Evolutionary conservation across 352 stramenopile genomes (phyloP), one percentile per base, ranked within the genome.

Genomic region (Elongisporangium undulatum): DNA sequence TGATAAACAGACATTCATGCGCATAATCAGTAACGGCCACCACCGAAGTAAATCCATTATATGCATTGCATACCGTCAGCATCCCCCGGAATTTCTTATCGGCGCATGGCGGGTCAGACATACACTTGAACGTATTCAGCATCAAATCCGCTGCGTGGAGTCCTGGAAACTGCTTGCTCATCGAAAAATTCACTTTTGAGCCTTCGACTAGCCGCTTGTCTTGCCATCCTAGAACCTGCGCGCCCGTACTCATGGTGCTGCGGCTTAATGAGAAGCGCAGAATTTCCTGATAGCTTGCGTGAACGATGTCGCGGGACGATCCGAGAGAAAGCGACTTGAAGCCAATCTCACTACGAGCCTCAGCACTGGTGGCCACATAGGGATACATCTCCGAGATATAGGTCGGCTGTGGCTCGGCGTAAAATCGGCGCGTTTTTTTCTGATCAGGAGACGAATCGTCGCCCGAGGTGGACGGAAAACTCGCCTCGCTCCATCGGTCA

Each of bases 91-190:
- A 91, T 52, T 85, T 89, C 26, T 72, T 23, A 45, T 82, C 67
- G 0, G 74, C 74, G 51, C 82, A 91, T 12, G 64, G 61, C 0
- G 79, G 77, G 55, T 91, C 79, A 21, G 82, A 88, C 24, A 91
- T 75, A 59, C 82, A 91, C 62, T 85, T 70, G 79, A 79, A 91
- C 34, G 82, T 91, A 39, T 62, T 74, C 0, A 66, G 68, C 79
- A 89, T 85, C 1, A 91, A 56, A 10, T 72, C 62, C 53, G 70
- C 52, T 0, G 74, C 65, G 49, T 71, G 79, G 13, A 67, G 61
- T 24, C 72, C 67, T 8, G 61, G 51, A 53, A 88, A 91, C 5
- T 56, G 55, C 61, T 91, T 91, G 54, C 79, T 71, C 26, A 91
- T 59, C 29, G 82, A 88, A 51, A 91, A 91, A 22, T 84, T 85